Evolutionary conservation across 73 alveolate species (phyloP), one percentile per base, ranked within the genome.

Genomic region (Paramecium sexaurelia): DNA sequence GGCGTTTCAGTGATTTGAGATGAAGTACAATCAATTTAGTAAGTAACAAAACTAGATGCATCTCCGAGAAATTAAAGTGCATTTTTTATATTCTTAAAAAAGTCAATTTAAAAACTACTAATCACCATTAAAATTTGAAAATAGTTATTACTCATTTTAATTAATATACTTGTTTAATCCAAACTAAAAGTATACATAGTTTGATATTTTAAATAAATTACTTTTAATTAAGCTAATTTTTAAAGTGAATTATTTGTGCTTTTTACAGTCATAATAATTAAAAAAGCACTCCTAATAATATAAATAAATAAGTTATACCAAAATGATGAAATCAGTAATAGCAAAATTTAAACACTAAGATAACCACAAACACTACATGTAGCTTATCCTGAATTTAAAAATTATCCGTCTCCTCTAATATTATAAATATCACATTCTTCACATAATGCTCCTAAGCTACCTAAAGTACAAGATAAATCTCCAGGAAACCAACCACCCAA

Each of bases 401-500:
- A 75, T 1, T 40, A 37, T 35, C 67, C 88, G 19, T 51, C 83
- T 51, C 91, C 71, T 83, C 75, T 26, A 11, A 51, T 17, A n/a
- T 51, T 51, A 43, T 36, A 40, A 8, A 83, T 83, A 20, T 83
- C 91, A 43, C 91, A 83, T 45, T 11, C 43, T 26, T 83, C 91
- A 83, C 91, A 83, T 10, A 83, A 51, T 27, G 78, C 91, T 26
- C 91, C 91, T 0, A 83, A 17, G 13, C 33, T 75, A 2, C 91
- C 91, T 2, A 33, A n/a, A 2, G 36, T 10, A 83, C 91, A 83
- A 0, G 91, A 83, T 1, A 20, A 2, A 1, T 40, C 83, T 19
- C 91, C 91, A 20, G 47, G 41, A 26, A 37, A 22, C 75, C 75
- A 41, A 5, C 91, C 91, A 3, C 91, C 91, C 22, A 83, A 27